Evolutionary conservation across 163 green algal species (phyloP).

Genomic region (Scenedesmus sp.): DNA sequence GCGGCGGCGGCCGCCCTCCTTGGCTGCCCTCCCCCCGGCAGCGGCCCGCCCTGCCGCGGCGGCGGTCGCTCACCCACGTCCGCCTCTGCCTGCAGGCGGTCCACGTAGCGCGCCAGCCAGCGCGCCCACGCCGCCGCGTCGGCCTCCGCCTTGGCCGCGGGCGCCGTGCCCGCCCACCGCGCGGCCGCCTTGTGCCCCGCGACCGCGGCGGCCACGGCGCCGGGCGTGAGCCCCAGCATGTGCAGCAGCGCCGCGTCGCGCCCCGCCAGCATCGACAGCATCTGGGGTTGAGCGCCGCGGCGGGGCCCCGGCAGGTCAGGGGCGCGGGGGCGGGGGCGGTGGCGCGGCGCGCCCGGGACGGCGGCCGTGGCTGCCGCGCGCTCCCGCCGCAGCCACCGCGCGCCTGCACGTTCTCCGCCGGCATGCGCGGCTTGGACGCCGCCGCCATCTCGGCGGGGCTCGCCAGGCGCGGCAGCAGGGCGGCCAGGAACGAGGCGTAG

Average conservation of each 20-base stretch:
- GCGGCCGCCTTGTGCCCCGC: constrained; percentile 6
- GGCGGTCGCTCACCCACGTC: constrained; percentile 38
- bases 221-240: constrained; percentile 49
- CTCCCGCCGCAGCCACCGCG: too few species aligned
- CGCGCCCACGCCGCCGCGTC: constrained; percentile 49
- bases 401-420: constrained; percentile 50
- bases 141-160: constrained; percentile 1
- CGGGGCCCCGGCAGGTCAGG: too few species aligned
- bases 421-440: constrained; percentile 40
- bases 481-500: constrained; percentile 28
- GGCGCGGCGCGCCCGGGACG: too few species aligned
- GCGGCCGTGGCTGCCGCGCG: too few species aligned
- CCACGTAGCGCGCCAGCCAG: constrained; percentile 61
- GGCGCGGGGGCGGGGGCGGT: too few species aligned
- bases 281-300: constrained; percentile 41
- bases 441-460: constrained; percentile 26
- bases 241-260: constrained; percentile 56
- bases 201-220: constrained; percentile 44
- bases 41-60: neutral
- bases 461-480: constrained; percentile 19
- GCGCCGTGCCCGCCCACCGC: constrained; percentile 11
- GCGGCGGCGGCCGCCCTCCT: neutral
- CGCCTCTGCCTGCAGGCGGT: constrained; percentile 52
- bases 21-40: neutral
- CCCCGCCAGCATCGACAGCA: constrained; percentile 55